Evolutionary conservation across 202 grass and related monocot species (phyloP), one percentile per base, ranked within the genome.

Genomic region (Bolboschoenoplectus hybrid): DNA sequence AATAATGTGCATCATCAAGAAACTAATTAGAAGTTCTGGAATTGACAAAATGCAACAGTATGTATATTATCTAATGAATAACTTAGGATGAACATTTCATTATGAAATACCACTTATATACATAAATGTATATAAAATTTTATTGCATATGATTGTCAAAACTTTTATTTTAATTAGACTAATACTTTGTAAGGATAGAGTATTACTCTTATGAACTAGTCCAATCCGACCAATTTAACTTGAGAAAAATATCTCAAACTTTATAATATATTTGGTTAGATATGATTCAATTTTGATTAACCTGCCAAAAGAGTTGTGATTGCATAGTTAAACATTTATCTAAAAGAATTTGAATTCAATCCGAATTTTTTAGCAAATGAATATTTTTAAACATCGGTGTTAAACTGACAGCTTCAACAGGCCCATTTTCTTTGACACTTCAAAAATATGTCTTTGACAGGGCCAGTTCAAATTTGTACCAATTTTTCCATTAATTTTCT

Each of bases 371-470:
- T 14, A 75, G 3, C 35, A 65, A 65, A 53, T 3, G 41, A 72
- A 7, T 75, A 51, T 47, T 36, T 53, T 55, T 53, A 36, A 53
- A 55, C 5, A 38, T 38, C 7, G 2, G 5, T 4, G 14, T 55
- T 36, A 34, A 76, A 77, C 11, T 77, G 50, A 2, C 26, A 16
- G 34, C 49, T 12, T 38, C 32, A 78, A 57, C 32, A 40, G 67
- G 32, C 74, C 34, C 6, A 56, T 39, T 76, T 56, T 77, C 32
- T 77, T 77, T 77, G 43, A 49, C 43, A 73, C 17, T 49, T 47
- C 69, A 20, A 47, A 26, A 26, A 26, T 63, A 19, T 63, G 43
- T 73, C 41, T 72, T 72, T 20, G 32, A 56, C 32, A 13, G 74
- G 47, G 4, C 41, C 6, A 45, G 14, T 39, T 74, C 44, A 74